A percentile compares a stretch with the other conserved stretches of the same genome.
Conservation (phyloP, 345 rosid species). For the Anacardium occidentale region DNA sequence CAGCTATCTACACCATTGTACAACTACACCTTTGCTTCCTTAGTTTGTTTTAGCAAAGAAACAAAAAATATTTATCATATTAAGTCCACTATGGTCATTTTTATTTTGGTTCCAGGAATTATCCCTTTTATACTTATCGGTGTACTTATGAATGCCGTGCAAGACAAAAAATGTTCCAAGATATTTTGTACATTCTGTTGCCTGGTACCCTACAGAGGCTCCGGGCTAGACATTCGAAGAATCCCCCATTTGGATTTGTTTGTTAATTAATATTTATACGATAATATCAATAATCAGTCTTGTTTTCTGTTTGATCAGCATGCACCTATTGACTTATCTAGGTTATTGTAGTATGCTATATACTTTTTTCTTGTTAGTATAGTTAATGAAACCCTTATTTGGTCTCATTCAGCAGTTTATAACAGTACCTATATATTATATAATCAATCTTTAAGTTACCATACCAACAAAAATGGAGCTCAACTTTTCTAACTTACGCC, state of each 20-base stretch:
- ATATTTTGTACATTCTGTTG: background rate
- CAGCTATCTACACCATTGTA: background rate
- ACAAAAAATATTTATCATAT: background rate
- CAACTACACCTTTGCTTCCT: background rate
- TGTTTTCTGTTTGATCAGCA: constrained; percentile 7
- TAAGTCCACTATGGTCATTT: background rate
- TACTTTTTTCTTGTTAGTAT: constrained; percentile 9
- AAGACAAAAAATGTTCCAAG: background rate
- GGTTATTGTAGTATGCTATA: constrained; percentile 1
- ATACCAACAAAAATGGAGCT: constrained; percentile 20
- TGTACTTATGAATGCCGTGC: background rate
- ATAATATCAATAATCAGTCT: constrained; percentile 28
- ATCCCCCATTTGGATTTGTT: constrained; percentile 2
- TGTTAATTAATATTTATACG: constrained; percentile 3
- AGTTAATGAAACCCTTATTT: background rate
- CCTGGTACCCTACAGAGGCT: constrained; percentile 3
- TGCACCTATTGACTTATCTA: background rate
- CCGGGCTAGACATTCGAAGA: background rate
- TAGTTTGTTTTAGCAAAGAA: background rate
- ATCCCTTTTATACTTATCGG: background rate
- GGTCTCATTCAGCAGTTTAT: constrained; percentile 13
- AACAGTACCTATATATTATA: background rate
- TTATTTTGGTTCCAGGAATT: background rate
- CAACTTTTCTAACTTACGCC: background rate
- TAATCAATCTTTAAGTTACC: background rate